Base-by-base conservation (phyloP, 306 rosid genomes). In the Quercus mongolica region DNA sequence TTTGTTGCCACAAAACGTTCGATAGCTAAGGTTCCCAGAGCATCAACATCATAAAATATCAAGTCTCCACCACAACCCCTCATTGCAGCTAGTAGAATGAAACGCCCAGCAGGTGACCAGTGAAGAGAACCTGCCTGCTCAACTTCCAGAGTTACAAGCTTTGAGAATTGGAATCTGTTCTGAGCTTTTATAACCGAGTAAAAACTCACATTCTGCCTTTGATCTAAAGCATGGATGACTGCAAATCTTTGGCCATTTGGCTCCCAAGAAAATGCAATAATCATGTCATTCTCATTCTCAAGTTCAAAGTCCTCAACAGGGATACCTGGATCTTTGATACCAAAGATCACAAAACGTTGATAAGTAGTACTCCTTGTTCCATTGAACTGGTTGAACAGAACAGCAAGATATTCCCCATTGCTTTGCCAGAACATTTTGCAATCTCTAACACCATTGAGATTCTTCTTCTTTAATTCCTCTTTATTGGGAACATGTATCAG, bases 351-450 rank as follows among this genome's bases (percentile, higher is more conserved):
- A 90, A 94, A 94, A 71, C 98, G 94, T 1, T 93, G 91, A 79
- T 86, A 91, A 10, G 94, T 91, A 71, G 93, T 91, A 75, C 90
- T 93, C 65, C 90, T 91, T 0, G 98, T 93, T 76, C 90, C 91
- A 0, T 94, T 91, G 51, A 90, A 90, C 6, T 97, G 87, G n/a
- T 94, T 97, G 4, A 94, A 94, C 76, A 91, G 82, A 35, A 90
- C 95, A 83, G 93, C 97, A 79, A 94, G 94, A 81, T 94, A 94
- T 68, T 91, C 97, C 75, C 98, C 98, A 74, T 88, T 88, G 87
- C 94, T 91, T 84, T 90, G 98, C 97, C 98, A 94, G 74, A 91
- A 94, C 88, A 94, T 90, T 77, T 94, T 90, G 89, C 98, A 94
- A 78, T 94, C 97, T 64, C 92, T 91, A 38, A 94, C 98, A 78